Conservation (phyloP, 768 basidiomycete genomes). For the Crucibulum laeve region DNA sequence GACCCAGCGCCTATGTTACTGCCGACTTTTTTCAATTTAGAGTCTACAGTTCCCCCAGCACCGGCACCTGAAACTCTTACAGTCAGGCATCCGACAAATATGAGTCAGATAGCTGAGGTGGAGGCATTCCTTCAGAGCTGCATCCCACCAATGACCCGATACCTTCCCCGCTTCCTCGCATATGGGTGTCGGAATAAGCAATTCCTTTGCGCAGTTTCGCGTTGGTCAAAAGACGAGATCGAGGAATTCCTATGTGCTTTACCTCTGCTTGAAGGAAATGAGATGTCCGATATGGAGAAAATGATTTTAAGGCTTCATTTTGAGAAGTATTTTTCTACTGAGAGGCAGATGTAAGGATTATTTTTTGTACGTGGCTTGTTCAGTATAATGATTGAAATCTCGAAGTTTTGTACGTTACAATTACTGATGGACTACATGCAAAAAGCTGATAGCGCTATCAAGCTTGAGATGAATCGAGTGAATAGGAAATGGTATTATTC, state of each 20-base stretch:
- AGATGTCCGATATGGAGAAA: not conserved
- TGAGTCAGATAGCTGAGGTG: conserved; percentile 1
- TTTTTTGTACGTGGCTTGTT: too few relatives aligned
- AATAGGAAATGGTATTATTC: too few relatives aligned
- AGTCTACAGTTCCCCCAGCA: too few relatives aligned
- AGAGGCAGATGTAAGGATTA: not conserved
- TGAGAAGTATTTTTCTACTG: conserved; percentile 1
- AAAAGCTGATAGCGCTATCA: too few relatives aligned
- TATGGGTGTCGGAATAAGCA: conserved; percentile 6
- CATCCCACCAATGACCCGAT: conserved; percentile 2
- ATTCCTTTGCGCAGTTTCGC: conserved; percentile 4
- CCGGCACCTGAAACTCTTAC: too few relatives aligned
- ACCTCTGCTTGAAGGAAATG: not conserved
- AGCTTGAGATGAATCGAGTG: too few relatives aligned
- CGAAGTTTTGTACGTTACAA: not conserved
- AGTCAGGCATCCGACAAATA: too few relatives aligned
- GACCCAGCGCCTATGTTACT: too few relatives aligned
- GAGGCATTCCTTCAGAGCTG: conserved; percentile 4
- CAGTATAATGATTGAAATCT: too few relatives aligned
- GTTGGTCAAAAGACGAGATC: not conserved
- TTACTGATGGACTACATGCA: too few relatives aligned
- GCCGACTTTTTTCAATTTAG: too few relatives aligned
- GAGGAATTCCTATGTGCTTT: conserved; percentile 1
- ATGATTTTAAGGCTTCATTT: conserved; percentile 2
- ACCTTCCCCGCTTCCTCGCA: conserved; percentile 1